Percentiles rank a stretch among this genome's conserved stretches.
These are phyloP conservation scores for Auricularia auricula-judae DNA, from an alignment of 768 basidiomycete genomes.

Conservation along the genomic window DNA sequence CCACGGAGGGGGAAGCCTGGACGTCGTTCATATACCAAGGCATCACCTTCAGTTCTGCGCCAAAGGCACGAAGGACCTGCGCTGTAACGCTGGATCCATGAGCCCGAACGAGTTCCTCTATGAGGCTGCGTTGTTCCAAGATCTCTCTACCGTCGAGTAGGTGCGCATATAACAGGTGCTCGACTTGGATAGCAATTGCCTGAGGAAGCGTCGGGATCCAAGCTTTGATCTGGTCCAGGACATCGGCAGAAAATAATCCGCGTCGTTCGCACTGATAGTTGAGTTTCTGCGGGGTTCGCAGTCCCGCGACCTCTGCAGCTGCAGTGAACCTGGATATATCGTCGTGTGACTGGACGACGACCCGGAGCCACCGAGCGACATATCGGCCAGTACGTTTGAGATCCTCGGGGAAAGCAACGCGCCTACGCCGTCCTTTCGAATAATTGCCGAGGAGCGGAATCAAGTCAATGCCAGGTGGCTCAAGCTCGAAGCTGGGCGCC, in stretches of 20 bases:
- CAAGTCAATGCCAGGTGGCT: background rate
- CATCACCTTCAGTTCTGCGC: conserved; percentile 8
- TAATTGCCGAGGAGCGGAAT: background rate
- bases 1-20: background rate
- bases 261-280: conserved; percentile 31
- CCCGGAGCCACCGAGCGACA: conserved; percentile 35
- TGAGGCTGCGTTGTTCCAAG: conserved; percentile 26
- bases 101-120: conserved; percentile 19
- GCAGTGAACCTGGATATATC: conserved; percentile 29
- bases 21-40: background rate
- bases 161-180: conserved; percentile 26
- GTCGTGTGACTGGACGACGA: conserved; percentile 27
- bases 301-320: conserved; percentile 27
- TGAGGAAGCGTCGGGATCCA: conserved; percentile 31
- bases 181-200: conserved; percentile 49
- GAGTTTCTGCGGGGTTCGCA: conserved; percentile 18
- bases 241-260: conserved; percentile 31
- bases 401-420: background rate
- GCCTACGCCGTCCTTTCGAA: background rate
- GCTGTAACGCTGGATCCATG: conserved; percentile 28
- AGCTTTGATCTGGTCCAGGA: conserved; percentile 19
- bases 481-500: background rate
- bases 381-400: background rate
- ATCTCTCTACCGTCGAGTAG: conserved; percentile 41
- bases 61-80: conserved; percentile 30